Percentiles rank a stretch among this genome's conserved stretches.
phyloP scores from a whole-genome alignment of 805 yeast genomes.

The Pichia cabralensis region DNA sequence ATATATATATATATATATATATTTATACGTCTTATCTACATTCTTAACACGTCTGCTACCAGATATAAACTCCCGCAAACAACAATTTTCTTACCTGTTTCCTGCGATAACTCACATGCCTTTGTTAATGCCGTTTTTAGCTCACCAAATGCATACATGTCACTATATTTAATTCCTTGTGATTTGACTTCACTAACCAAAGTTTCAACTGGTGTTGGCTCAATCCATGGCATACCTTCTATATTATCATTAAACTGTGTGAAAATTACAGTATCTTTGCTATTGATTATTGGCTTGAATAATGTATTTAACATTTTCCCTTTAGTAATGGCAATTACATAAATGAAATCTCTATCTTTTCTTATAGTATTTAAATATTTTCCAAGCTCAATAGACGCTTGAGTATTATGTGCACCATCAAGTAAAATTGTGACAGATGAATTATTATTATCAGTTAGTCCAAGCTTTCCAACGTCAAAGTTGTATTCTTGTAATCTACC shows the following conservation, averaged over 20 bases:
- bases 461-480: conserved; percentile 15
- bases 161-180: conserved; percentile 12
- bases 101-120: conserved; percentile 13
- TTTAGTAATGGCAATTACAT: conserved; percentile 64
- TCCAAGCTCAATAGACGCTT: conserved; percentile 69
- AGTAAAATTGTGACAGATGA: conserved; percentile 28
- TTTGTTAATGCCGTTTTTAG: conserved; percentile 20
- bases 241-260: conserved; percentile 54
- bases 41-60: conserved; percentile 43
- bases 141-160: conserved; percentile 6
- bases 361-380: conserved; percentile 34
- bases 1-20: neutral
- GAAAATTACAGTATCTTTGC: conserved; percentile 47
- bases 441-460: conserved; percentile 6
- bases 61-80: conserved; percentile 67
- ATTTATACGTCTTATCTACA: conserved; percentile 11
- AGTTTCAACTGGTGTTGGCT: conserved; percentile 31
- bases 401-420: conserved; percentile 91
- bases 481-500: conserved; percentile 63
- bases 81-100: conserved; percentile 26
- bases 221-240: conserved; percentile 92
- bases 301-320: conserved; percentile 55
- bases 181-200: conserved; percentile 22
- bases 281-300: conserved; percentile 36
- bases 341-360: conserved; percentile 27